Base-by-base conservation (phyloP, 495 filamentous ascomycete genomes). In the Penicillium cataractarum region DNA sequence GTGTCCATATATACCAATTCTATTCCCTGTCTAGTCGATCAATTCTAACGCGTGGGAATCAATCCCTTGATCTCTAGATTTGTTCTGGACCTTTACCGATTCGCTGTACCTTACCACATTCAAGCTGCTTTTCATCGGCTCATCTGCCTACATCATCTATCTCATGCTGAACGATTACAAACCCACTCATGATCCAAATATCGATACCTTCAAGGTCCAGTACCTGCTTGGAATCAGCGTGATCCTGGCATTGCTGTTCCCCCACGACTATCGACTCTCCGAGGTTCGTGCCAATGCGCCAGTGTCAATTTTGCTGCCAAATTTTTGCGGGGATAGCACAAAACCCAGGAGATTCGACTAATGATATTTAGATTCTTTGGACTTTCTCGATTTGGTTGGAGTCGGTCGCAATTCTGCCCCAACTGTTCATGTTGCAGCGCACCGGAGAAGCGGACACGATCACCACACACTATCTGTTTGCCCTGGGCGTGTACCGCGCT, bases 381-480 rank as follows among this genome's bases (percentile, higher is more conserved):
- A 88, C 96, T 2, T 97, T 98, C 74, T 93, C 90, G 3, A 97
- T 98, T 71, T 99, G 95, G 95, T 84, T 99, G 31, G 95, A 99
- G 78, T 88, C 89, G 2, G 95, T 98, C 8, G 95, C 95, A 19
- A 97, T 99, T 70, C 86, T 99, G 39, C 95, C 95, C 13, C 95
- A 99, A 77, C 84, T 99, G 19, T 98, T 99, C 76, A 93, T 99
- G 91, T 81, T 99, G 55, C 95, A 99, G 78, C 86, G 95, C 61
- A 98, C 95, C 1, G 96, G 95, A 59, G 95, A 97, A 76, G 96
- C 95, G 27, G 95, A 99, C 79, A 96, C 94, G 19, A 98, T 99
- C 69, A 99, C 95, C 7, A 95, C 92, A 13, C 94, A 99, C 75
- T 99, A 99, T 74, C 83, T 99, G n/a, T 94, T 94, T 73, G 92